Evolutionary conservation across 148 eudicot species (phyloP), one percentile per base, ranked within the genome.

Genomic region (Chenopodium formosanum): DNA sequence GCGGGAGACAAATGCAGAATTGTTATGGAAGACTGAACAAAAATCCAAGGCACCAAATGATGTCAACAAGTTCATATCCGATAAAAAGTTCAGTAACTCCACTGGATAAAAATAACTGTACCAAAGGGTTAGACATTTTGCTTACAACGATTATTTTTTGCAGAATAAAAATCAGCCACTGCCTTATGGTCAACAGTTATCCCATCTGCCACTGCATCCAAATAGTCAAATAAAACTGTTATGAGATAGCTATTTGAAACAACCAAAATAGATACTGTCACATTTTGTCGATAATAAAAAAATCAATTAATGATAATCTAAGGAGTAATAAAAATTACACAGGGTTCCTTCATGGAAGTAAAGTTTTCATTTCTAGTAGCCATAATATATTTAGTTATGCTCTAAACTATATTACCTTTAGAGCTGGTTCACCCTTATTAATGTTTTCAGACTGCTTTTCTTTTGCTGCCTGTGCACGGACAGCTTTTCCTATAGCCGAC

Each of bases 401-500:
- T 7, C 10, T 56, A 74, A 79, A 4, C 5, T 37, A 12, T 12
- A 64, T 2, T 75, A 95, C 98, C 97, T 92, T 95, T 46, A 95
- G 96, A 83, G 70, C 90, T 79, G 98, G 98, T 83, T 95, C 97
- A 66, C 97, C 92, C 83, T 50, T 92, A 78, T 87, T 87, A 40
- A 88, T 10, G 76, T 86, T 89, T 32, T 90, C 85, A 73, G 91
- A 79, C 80, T 91, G 96, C 81, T 91, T 93, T 46, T 92, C 93
- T 80, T 86, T 89, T 1, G 97, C 94, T 37, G 91, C 91, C 79
- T 93, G 98, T 58, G 98, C 97, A 78, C 87, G 91, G 19, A 92
- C 93, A 81, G 97, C 98, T 83, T 92, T 92, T 80, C 98, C 97
- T 62, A 89, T 87, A 79, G 98, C 94, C 50, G 97, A 93, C 64